phyloP scores from a whole-genome alignment of 257 asterid species.

The Oldenlandia corymbosa region DNA sequence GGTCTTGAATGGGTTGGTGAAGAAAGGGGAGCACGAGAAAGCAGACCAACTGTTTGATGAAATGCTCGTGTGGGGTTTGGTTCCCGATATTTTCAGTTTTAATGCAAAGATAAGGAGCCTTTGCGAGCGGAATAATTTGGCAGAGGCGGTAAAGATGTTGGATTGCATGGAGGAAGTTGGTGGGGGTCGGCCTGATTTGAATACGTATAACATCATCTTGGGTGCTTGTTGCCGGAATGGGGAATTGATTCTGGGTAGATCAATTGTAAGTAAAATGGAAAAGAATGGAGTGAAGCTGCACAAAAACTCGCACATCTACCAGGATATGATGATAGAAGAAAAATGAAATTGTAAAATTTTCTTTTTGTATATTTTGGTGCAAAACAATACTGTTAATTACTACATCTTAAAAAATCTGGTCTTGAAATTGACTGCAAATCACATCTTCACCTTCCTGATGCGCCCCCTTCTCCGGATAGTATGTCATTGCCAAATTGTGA shows the following conservation, averaged over 20 bases:
- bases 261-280: constrained; percentile 31
- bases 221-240: constrained; percentile 33
- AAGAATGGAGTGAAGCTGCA: constrained; percentile 29
- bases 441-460: no score
- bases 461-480: no score
- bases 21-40: constrained; percentile 26
- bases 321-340: constrained; percentile 21
- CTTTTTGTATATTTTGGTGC: no score
- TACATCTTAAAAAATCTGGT: no score
- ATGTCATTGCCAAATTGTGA: no score
- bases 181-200: constrained; percentile 44
- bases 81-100: constrained; percentile 57
- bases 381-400: no score
- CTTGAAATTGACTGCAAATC: no score
- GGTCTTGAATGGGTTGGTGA: constrained; percentile 48
- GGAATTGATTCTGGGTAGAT: constrained; percentile 30
- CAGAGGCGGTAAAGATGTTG: constrained; percentile 46
- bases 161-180: constrained; percentile 59
- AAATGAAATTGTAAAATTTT: no score
- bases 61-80: constrained; percentile 62
- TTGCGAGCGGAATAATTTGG: constrained; percentile 52
- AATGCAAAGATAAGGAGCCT: constrained; percentile 49
- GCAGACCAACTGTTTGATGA: constrained; percentile 78
- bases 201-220: constrained; percentile 34
- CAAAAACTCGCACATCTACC: constrained; percentile 24